Evolutionary conservation across 2,329 filamentous ascomycete genomes (phyloP), one percentile per base, ranked within the genome.

Genomic region (Remersonia thermophila): DNA sequence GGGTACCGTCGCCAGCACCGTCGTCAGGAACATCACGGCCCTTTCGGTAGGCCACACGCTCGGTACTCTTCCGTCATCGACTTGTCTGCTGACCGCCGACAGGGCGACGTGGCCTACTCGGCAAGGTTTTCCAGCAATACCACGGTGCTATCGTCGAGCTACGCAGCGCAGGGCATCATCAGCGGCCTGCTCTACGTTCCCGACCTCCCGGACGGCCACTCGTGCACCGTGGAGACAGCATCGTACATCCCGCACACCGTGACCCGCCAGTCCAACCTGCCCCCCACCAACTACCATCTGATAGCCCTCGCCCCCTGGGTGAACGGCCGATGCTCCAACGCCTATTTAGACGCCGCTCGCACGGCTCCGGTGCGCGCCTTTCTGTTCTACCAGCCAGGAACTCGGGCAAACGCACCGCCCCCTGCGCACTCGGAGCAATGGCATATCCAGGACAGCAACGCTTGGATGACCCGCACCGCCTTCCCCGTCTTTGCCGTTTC

Each of bases 291-390:
- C 46, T 85, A 83, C 55, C 76, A 80, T 37, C 65, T 86, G 35
- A 73, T 95, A 48, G 87, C 82, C 18, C 62, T 95, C 36, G 87
- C 84, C 16, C 89, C 89, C 18, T 96, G 89, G 87, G 75, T 85
- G 48, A 81, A 70, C 43, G 62, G 69, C 7, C 62, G 73, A 17
- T 98, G 89, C 54, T 81, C 83, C 10, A 59, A 68, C 37, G 71
- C 79, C 30, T 94, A 85, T 54, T 67, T 96, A 32, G 59, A 67
- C 13, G 66, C 72, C 14, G 69, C 72, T n/a, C 62, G 65, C 23
- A 50, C 58, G 37, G 73, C 78, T 46, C 68, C 73, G 16, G 66
- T 80, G 8, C 69, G 74, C 29, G 76, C 63, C 15, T 71, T 81
- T 51, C 61, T 81, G 27, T 78, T 80, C 47, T 81, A 78, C 54